These are phyloP conservation scores for Angomonas ambiguus DNA, from an alignment of 208 protist species.

Conservation along the genomic window DNA sequence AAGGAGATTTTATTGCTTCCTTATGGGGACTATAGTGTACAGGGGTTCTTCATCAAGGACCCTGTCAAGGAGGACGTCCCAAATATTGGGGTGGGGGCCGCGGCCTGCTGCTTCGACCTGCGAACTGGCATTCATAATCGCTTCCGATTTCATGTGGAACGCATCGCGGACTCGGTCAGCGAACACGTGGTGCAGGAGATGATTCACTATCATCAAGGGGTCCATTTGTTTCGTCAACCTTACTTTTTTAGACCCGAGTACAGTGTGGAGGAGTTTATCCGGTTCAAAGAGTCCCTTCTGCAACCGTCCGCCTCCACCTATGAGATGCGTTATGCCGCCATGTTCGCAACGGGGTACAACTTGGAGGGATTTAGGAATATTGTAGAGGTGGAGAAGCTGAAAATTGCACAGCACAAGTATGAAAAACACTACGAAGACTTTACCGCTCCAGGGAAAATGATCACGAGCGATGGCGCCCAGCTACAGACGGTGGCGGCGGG, in stretches of 20 bases:
- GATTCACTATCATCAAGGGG: conserved; percentile 79
- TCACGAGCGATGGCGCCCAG: conserved; percentile 75
- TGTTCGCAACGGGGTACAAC: conserved; percentile 58
- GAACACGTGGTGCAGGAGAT: conserved; percentile 80
- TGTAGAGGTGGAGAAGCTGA: conserved; percentile 84
- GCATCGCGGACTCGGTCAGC: conserved; percentile 79
- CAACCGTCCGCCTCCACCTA: conserved; percentile 78
- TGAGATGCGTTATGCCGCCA: conserved; percentile 81
- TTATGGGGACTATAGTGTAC: conserved; percentile 77
- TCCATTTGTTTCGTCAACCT: conserved; percentile 81
- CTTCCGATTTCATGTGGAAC: conserved; percentile 88
- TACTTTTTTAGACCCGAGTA: conserved; percentile 88
- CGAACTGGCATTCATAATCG: conserved; percentile 88
- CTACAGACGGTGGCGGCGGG: conserved; percentile 72
- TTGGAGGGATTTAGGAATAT: conserved; percentile 71
- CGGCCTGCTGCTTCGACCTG: conserved; percentile 83
- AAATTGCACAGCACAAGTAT: conserved; percentile 84
- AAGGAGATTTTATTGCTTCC: conserved; percentile 68
- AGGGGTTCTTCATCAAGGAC: conserved; percentile 74
- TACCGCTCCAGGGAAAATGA: conserved; percentile 68
- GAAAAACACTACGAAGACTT: conserved; percentile 89
- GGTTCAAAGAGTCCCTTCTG: conserved; percentile 84
- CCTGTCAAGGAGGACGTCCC: conserved; percentile 68
- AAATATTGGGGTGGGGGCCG: conserved; percentile 78
- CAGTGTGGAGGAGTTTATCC: conserved; percentile 88